These are phyloP conservation scores for Podaxis sp. DNA, from an alignment of 768 basidiomycete genomes.

Conservation along the genomic window DNA sequence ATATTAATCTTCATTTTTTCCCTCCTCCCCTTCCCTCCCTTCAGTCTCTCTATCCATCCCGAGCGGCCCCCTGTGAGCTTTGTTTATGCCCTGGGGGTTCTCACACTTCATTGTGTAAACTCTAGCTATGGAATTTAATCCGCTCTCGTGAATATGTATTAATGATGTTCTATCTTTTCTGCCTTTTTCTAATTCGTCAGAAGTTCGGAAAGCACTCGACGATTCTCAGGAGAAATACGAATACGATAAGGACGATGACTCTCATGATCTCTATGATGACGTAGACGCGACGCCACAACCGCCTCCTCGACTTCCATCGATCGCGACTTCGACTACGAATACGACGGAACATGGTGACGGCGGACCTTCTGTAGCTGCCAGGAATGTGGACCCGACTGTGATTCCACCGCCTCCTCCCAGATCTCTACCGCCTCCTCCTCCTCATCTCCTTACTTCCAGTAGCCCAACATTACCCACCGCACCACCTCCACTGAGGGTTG, in stretches of 20 bases:
- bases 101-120: not conserved
- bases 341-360: not conserved
- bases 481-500: not conserved
- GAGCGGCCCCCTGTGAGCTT: not conserved
- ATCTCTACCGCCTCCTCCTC: not conserved
- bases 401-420: slow-evolving; percentile 4
- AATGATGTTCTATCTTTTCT: not conserved
- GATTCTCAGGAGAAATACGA: not conserved
- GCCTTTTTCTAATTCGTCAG: not conserved
- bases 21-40: not conserved
- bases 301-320: slow-evolving; percentile 1
- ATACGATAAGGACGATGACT: slow-evolving; percentile 6
- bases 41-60: not conserved
- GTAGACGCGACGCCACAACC: slow-evolving; percentile 2
- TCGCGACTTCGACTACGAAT: not conserved
- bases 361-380: not conserved
- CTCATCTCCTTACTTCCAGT: not conserved
- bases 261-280: slow-evolving; percentile 10
- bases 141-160: slow-evolving; percentile 1
- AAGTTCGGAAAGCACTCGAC: slow-evolving; percentile 4
- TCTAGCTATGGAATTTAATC: slow-evolving; percentile 3
- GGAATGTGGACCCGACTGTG: not conserved
- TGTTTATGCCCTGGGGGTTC: not conserved
- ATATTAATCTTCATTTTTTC: slow-evolving; percentile 23
- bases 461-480: not conserved